phyloP scores from a whole-genome alignment of 495 filamentous ascomycete genomes.

The Corynascus novoguineensis region DNA sequence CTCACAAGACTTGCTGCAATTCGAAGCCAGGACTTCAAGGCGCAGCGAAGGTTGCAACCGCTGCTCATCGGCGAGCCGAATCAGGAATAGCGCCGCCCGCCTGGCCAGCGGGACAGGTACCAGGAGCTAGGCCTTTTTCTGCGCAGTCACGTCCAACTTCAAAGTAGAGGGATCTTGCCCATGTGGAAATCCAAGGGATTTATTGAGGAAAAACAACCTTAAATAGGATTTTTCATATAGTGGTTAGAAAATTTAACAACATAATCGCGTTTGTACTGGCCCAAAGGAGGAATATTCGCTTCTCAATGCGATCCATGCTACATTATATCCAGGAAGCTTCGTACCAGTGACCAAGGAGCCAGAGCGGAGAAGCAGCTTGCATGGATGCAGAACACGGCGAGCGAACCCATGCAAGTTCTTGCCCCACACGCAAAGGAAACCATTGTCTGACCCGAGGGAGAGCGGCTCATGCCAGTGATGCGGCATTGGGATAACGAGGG shows the following conservation, averaged over 20 bases:
- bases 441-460: conserved; percentile 1
- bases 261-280: too few species aligned
- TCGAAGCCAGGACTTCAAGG: conserved; percentile 20
- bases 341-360: conserved; percentile 20
- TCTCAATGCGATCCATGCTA: conserved; percentile 3
- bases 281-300: too few species aligned
- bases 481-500: background rate
- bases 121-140: background rate
- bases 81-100: conserved; percentile 21
- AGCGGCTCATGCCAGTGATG: too few species aligned
- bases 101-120: conserved; percentile 11
- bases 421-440: conserved; percentile 8
- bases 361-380: conserved; percentile 14
- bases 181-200: background rate
- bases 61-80: conserved; percentile 32
- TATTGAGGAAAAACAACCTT: background rate
- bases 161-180: too few species aligned
- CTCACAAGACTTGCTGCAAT: conserved; percentile 4
- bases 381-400: conserved; percentile 34
- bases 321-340: conserved; percentile 14
- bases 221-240: too few species aligned
- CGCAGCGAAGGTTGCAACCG: conserved; percentile 26
- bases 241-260: too few species aligned
- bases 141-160: background rate
- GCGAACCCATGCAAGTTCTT: conserved; percentile 11